Conservation (phyloP, 106 monocot species). For the Hemerocallis citrina region DNA sequence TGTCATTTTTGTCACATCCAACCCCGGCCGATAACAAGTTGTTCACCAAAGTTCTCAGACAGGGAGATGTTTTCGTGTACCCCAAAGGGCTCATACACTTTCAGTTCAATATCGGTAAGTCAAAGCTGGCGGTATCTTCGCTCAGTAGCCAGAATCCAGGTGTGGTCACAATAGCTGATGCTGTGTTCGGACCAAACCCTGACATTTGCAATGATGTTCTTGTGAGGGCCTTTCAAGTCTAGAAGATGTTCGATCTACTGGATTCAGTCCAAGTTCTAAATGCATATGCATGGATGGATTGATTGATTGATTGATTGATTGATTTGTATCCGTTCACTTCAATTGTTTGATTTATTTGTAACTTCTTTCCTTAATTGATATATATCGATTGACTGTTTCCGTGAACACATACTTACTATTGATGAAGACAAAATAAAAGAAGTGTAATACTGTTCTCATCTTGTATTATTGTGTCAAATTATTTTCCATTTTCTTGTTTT, state of each 20-base stretch:
- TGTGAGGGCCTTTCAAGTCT: conserved; percentile 34
- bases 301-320: no score
- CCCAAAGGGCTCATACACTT: conserved; percentile 11
- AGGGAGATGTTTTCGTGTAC: conserved; percentile 8
- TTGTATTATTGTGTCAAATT: no score
- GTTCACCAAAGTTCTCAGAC: background rate
- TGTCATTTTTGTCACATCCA: conserved; percentile 2
- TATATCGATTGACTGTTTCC: no score
- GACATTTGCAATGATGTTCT: conserved; percentile 5
- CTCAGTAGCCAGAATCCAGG: conserved; percentile 15
- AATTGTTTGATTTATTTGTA: no score
- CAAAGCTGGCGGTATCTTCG: background rate
- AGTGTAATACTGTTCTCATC: no score
- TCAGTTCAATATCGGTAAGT: conserved; percentile 1
- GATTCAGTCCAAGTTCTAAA: background rate
- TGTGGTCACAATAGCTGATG: conserved; percentile 34
- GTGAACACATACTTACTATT: no score
- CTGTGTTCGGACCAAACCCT: conserved; percentile 37
- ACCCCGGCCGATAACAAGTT: background rate
- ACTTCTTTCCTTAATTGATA: no score
- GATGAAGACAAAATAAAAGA: no score
- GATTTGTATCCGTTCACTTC: no score
- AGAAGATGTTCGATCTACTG: background rate
- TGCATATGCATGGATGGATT: no score
- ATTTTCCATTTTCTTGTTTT: no score